phyloP scores from a whole-genome alignment of 257 asterid genomes.

The Plantago elongata region DNA sequence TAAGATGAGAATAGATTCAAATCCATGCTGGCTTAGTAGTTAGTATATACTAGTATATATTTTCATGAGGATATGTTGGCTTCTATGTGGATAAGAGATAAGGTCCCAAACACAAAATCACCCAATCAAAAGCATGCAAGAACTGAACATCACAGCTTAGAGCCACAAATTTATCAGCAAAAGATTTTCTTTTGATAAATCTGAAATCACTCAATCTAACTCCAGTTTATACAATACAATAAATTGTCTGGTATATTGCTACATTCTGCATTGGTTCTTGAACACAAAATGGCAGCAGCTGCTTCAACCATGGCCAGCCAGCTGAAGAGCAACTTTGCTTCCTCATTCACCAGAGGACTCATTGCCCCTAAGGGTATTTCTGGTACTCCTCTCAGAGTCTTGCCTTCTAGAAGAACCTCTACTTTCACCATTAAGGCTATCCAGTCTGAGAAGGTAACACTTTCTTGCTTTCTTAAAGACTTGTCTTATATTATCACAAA shows the following conservation, averaged over 20 bases:
- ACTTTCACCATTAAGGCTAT: constrained; percentile 67
- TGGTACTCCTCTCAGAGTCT: constrained; percentile 61
- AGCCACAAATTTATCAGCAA: constrained; percentile 51
- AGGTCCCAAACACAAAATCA: constrained; percentile 19
- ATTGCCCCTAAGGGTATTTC: constrained; percentile 74
- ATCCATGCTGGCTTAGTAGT: background rate
- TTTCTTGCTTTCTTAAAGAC: no score
- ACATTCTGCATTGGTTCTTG: constrained; percentile 4
- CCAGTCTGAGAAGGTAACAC: constrained; percentile 67
- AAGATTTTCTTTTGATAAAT: constrained; percentile 32
- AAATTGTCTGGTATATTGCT: constrained; percentile 19
- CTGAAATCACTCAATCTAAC: constrained; percentile 17
- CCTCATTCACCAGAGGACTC: constrained; percentile 48
- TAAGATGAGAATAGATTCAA: constrained; percentile 3
- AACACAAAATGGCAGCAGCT: constrained; percentile 55
- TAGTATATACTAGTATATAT: background rate
- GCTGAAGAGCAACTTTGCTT: constrained; percentile 54
- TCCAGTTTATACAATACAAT: constrained; percentile 8
- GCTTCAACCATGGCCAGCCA: constrained; percentile 86
- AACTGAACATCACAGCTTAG: constrained; percentile 15
- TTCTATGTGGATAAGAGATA: constrained; percentile 62
- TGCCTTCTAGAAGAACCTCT: constrained; percentile 53
- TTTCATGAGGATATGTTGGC: constrained; percentile 1
- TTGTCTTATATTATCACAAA: background rate
- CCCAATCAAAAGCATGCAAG: constrained; percentile 42